Evolutionary conservation across 2,329 filamentous ascomycete genomes (phyloP).

Genomic region (Fusarium clavum): DNA sequence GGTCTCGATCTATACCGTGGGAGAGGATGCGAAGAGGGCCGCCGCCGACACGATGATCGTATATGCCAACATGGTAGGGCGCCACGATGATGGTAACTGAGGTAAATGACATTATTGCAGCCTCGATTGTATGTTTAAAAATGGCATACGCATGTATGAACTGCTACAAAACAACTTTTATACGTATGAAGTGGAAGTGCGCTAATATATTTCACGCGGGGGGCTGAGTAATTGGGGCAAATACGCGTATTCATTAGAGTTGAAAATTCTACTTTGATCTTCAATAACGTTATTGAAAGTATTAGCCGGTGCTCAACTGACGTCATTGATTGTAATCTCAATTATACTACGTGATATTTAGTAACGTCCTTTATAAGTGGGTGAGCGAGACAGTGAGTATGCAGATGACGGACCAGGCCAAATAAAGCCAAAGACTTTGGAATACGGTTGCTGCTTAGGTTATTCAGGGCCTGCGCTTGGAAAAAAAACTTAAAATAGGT

Average conservation of each 20-base stretch:
- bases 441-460: too few relatives aligned
- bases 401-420: too few relatives aligned
- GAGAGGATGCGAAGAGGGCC: neutral
- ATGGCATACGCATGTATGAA: accelerated
- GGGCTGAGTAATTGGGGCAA: neutral
- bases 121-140: accelerated
- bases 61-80: neutral
- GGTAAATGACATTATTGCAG: neutral
- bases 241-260: neutral
- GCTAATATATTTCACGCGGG: neutral
- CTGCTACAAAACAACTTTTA: accelerated
- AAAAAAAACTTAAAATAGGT: too few relatives aligned
- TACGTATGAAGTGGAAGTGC: neutral
- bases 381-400: too few relatives aligned
- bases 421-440: too few relatives aligned
- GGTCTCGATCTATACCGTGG: neutral
- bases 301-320: neutral
- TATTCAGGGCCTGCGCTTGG: too few relatives aligned
- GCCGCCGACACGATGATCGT: neutral
- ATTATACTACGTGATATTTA: too few relatives aligned
- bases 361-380: too few relatives aligned
- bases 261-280: neutral
- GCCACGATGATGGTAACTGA: neutral
- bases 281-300: neutral
- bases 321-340: neutral